Evolutionary conservation across 2,329 filamentous ascomycete genomes (phyloP).

Genomic region (Parastagonospora nodorum): DNA sequence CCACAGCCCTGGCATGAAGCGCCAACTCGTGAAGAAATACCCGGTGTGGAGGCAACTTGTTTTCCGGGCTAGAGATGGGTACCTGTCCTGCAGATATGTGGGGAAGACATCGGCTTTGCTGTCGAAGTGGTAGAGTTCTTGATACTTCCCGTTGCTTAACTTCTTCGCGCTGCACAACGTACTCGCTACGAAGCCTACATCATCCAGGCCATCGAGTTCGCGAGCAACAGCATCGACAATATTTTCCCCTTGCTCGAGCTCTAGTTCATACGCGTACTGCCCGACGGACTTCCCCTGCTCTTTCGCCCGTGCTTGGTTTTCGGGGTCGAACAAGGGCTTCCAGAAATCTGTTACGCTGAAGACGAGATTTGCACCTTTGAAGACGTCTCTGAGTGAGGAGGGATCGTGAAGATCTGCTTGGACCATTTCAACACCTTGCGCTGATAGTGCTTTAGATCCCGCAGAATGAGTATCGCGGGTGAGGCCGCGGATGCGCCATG

Average conservation of each 20-base stretch:
- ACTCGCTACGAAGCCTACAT: constrained; percentile 25
- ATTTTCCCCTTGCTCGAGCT: constrained; percentile 35
- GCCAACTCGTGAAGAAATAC: constrained; percentile 28
- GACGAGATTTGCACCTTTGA: constrained; percentile 46
- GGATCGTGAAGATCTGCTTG: constrained; percentile 14
- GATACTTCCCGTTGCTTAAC: constrained; percentile 27
- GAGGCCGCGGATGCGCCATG: constrained; percentile 58
- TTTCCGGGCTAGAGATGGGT: constrained; percentile 22
- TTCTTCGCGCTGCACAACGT: constrained; percentile 28
- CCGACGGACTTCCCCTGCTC: constrained; percentile 22
- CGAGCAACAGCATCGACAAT: constrained; percentile 32
- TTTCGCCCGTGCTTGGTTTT: constrained; percentile 18
- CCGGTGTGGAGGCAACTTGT: constrained; percentile 27
- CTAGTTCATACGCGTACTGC: constrained; percentile 27
- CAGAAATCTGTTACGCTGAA: constrained; percentile 47
- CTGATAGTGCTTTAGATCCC: constrained; percentile 25
- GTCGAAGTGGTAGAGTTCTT: constrained; percentile 35
- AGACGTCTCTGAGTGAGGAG: constrained; percentile 37
- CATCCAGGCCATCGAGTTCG: constrained; percentile 21
- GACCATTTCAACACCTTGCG: constrained; percentile 46
- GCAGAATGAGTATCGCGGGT: constrained; percentile 41
- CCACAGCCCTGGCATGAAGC: constrained; percentile 16
- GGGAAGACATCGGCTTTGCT: constrained; percentile 32
- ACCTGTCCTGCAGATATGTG: constrained; percentile 21
- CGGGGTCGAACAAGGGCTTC: constrained; percentile 21